Conservation (phyloP, 441 rosid species). For the Erysimum cheiri region DNA sequence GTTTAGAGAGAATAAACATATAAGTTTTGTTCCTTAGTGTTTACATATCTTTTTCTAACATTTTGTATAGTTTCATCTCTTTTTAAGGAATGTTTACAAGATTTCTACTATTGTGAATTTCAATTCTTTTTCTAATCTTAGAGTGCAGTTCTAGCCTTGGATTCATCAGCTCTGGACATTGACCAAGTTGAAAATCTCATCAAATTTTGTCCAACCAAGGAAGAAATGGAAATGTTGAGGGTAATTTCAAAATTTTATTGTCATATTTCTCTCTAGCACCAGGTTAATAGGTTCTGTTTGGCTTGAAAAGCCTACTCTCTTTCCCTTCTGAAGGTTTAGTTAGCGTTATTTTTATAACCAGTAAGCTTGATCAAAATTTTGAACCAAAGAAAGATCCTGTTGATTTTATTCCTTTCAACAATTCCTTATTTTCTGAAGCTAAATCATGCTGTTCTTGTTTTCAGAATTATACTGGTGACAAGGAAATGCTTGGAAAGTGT, state of each 20-base stretch:
- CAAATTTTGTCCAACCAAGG: slow-evolving; percentile 95
- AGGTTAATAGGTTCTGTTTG: slow-evolving; percentile 27
- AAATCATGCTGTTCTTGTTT: slow-evolving; percentile 38
- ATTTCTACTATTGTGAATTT: slow-evolving; percentile 22
- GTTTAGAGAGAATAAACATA: slow-evolving; percentile 17
- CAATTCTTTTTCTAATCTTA: slow-evolving; percentile 45
- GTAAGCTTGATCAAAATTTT: slow-evolving; percentile 22
- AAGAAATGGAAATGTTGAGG: slow-evolving; percentile 91
- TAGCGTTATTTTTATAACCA: slow-evolving; percentile 9
- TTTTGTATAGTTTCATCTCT: slow-evolving; percentile 19
- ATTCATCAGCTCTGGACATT: slow-evolving; percentile 82
- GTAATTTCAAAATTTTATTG: slow-evolving; percentile 48
- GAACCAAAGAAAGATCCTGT: slow-evolving; percentile 33
- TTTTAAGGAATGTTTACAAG: slow-evolving; percentile 10
- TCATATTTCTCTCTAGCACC: slow-evolving; percentile 27
- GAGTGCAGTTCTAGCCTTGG: slow-evolving; percentile 94
- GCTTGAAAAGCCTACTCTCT: slow-evolving; percentile 13
- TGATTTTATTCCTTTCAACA: not conserved
- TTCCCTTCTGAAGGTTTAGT: slow-evolving; percentile 21
- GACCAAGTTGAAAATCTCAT: slow-evolving; percentile 99
- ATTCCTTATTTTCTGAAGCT: slow-evolving; percentile 10
- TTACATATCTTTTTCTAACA: slow-evolving; percentile 21
- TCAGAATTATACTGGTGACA: slow-evolving; percentile 91
- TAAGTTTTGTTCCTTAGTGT: not conserved
- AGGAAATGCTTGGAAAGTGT: slow-evolving; percentile 95